A percentile compares a stretch with the other conserved stretches of the same genome.
These are phyloP conservation scores for Yarrowia osloensis DNA, from an alignment of 805 yeast species.

Conservation along the genomic window DNA sequence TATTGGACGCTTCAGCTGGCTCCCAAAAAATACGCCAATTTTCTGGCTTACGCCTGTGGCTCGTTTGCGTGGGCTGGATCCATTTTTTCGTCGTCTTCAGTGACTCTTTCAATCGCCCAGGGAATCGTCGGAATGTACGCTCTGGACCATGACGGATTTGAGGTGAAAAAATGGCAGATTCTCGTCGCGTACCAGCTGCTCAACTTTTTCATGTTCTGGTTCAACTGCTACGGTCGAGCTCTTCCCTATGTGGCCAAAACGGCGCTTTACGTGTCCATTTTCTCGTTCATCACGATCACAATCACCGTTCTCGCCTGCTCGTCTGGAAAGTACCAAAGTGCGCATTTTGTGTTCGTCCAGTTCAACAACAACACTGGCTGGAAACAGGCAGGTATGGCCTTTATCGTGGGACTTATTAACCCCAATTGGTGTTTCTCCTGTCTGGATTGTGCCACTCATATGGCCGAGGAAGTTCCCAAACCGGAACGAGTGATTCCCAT, in stretches of 20 bases:
- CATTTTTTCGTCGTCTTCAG: slow-evolving; percentile 62
- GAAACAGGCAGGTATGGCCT: slow-evolving; percentile 59
- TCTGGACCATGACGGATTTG: slow-evolving; percentile 44
- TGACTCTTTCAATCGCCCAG: slow-evolving; percentile 55
- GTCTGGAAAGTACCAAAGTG: slow-evolving; percentile 53
- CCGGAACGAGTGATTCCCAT: slow-evolving; percentile 63
- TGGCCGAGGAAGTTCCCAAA: slow-evolving; percentile 64
- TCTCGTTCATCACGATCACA: slow-evolving; percentile 56
- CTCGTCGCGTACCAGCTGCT: slow-evolving; percentile 39
- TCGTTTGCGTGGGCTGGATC: slow-evolving; percentile 64
- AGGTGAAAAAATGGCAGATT: slow-evolving; percentile 39
- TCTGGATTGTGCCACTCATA: slow-evolving; percentile 69
- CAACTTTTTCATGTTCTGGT: slow-evolving; percentile 35
- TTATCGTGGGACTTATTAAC: slow-evolving; percentile 68
- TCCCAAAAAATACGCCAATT: slow-evolving; percentile 45
- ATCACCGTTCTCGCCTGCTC: slow-evolving; percentile 56
- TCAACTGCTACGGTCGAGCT: slow-evolving; percentile 38
- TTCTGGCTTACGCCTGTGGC: slow-evolving; percentile 62
- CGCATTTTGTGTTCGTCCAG: slow-evolving; percentile 55
- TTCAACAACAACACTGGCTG: slow-evolving; percentile 64
- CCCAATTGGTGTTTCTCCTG: slow-evolving; percentile 73
- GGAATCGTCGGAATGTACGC: slow-evolving; percentile 55
- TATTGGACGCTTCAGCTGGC: slow-evolving; percentile 57
- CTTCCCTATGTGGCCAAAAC: slow-evolving; percentile 54
- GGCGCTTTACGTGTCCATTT: slow-evolving; percentile 55